Base-by-base conservation (phyloP, 768 basidiomycete species). In the Leccinum rimulosum region DNA sequence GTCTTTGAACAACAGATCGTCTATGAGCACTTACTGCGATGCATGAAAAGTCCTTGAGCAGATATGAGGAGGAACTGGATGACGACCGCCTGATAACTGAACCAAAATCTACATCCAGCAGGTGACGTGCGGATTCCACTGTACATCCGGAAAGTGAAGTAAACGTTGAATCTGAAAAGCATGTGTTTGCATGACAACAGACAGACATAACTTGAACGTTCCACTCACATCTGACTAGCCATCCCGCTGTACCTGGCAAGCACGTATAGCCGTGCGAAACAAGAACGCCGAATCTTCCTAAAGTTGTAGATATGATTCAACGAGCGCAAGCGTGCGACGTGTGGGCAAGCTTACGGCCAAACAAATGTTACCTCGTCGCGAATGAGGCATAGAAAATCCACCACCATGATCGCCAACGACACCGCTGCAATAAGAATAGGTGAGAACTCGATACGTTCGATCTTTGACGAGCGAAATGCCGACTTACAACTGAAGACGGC, bases 321-420 rank as follows among this genome's bases (percentile, higher is more conserved):
- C 6, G 9, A 35, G 30, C 5, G 15, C 6, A 35, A 6, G 19
- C 8, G 6, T 17, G 8, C 7, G 33, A 31, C 47, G 15, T 19
- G 3, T 4, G 6, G 12, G n/a, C 2, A 6, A 59, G 28, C 69
- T 64, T 35, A 70, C 68, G 67, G 60, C 68, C 68, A 70, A 19
- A 70, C 31, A 9, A 51, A 3, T 35, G 55, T 61, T 15, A 38
- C 8, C 49, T 70, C 69, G 7, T 67, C 62, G 3, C 57, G 49
- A 1, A 71, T 11, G 1, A 58, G 49, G 36, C 50, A 64, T 0
- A n/a, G 1, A 28, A 55, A 65, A 12, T 70, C 69, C 2, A 40
- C 9, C 25, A 64, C 10, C 70, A 71, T 71, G 14, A 63, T 0
- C 4, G 27, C 53, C 14, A 67, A 47, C 0, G 64, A 51, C 1